Base-by-base conservation (phyloP, 129 eudicot genomes). In the Centrapalus pauciflorus region DNA sequence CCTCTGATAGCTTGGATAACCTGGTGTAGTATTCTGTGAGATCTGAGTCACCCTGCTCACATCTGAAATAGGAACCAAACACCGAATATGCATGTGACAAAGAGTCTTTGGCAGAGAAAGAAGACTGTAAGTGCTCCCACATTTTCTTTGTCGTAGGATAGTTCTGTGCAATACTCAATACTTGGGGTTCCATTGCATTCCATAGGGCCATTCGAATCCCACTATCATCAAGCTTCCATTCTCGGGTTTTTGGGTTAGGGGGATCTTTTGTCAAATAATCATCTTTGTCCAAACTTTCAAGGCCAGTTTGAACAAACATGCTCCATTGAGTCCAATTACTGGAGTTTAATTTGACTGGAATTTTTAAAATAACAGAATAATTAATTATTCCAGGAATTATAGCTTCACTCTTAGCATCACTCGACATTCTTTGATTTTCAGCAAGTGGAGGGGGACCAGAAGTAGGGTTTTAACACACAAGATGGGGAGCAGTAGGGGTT, bases 31-130 rank as follows among this genome's bases (percentile, higher is more conserved):
- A 55, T 2, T 55, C 19, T 2, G 20, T 55, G 19, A 29, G 33
- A n/a, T 17, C 19, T 27, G 63, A 57, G 17, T 57, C 63, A 57
- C 64, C 43, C 30, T 57, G 43, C 11, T n/a, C n/a, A n/a, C n/a
- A n/a, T n/a, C n/a, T 9, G n/a, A 14, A 28, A n/a, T 58, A 16
- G 64, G 45, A 34, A 3, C 5, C 0, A 3, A 30, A 34, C 17
- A 58, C 21, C 1, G 7, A 33, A 28, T 27, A 57, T 13, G 24
- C 20, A 16, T 54, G 32, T 3, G 60, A 25, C 13, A 12, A 11
- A 4, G 60, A 54, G 2, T 54, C 34, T 3, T 54, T 54, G 1
- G 32, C 17, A 7, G 17, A 25, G 35, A 54, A 54, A 5, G 30
- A 54, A 0, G 35, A 54, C 4, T 27, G 4, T 4, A 54, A 11